Percentiles rank a stretch among this genome's conserved stretches.
phyloP scores from a whole-genome alignment of 78 protist species.

The Bigelowiella natans region DNA sequence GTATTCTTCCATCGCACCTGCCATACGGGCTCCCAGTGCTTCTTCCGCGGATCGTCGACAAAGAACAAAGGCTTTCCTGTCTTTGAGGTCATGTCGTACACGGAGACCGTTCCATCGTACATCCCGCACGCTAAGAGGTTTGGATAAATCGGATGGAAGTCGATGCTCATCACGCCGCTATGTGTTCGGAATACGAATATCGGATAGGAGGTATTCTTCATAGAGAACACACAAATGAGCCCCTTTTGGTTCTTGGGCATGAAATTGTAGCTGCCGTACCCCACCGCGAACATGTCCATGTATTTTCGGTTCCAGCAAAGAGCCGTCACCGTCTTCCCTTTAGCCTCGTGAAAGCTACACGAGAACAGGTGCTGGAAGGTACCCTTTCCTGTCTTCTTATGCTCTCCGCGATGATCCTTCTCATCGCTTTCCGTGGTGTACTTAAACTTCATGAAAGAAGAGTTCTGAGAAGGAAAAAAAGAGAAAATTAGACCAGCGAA shows the following conservation, averaged over 20 bases:
- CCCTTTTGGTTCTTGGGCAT: slow-evolving; percentile 45
- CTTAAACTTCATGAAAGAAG: not conserved
- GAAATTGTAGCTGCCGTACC: slow-evolving; percentile 72
- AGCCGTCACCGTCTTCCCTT: not conserved
- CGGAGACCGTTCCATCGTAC: slow-evolving; percentile 53
- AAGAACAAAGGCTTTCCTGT: not conserved
- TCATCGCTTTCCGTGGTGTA: not conserved
- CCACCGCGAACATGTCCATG: slow-evolving; percentile 68
- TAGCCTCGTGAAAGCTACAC: not conserved
- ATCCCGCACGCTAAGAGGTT: slow-evolving; percentile 51
- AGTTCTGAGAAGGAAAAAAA: not conserved
- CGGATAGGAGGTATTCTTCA: slow-evolving; percentile 66
- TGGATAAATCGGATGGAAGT: slow-evolving; percentile 52
- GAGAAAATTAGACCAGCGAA: too few relatives aligned
- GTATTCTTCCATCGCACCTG: slow-evolving; percentile 49
- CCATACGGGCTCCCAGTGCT: slow-evolving; percentile 72
- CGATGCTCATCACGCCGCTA: slow-evolving; percentile 66
- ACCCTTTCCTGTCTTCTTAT: not conserved
- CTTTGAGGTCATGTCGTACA: not conserved
- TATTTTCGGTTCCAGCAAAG: slow-evolving; percentile 55
- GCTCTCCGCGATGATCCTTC: not conserved
- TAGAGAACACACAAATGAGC: slow-evolving; percentile 50
- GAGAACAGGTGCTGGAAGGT: not conserved
- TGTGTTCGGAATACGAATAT: slow-evolving; percentile 38
- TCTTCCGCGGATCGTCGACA: not conserved